Conservation (phyloP, 1,139 yeast genomes). For the Pichia cactophila region DNA sequence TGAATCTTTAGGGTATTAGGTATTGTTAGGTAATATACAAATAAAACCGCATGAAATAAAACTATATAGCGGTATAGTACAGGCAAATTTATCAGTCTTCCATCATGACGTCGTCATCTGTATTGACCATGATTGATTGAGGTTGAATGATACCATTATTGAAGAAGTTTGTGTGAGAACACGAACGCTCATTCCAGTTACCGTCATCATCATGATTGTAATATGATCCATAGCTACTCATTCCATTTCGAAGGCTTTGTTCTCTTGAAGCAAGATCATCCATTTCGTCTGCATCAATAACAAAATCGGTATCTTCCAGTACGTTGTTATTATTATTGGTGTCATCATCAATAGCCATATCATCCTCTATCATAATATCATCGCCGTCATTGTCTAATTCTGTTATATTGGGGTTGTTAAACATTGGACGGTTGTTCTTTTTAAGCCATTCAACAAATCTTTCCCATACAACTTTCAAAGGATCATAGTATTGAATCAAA, state of each 20-base stretch:
- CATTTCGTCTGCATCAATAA: background rate
- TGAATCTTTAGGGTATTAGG: background rate
- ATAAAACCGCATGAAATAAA: background rate
- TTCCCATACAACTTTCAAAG: slow-evolving; percentile 14
- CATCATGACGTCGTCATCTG: slow-evolving; percentile 12
- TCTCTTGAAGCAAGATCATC: slow-evolving; percentile 1
- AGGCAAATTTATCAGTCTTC: slow-evolving; percentile 3
- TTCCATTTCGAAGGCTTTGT: slow-evolving; percentile 10
- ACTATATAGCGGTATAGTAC: background rate
- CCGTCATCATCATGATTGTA: slow-evolving; percentile 11
- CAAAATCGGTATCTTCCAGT: background rate
- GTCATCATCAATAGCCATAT: background rate
- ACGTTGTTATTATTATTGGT: background rate
- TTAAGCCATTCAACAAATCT: slow-evolving; percentile 13
- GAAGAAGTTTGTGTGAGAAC: no score
- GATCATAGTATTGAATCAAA: slow-evolving; percentile 16
- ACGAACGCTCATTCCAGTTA: background rate
- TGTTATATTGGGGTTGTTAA: slow-evolving; percentile 1
- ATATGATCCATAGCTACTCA: slow-evolving; percentile 16
- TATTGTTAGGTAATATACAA: background rate
- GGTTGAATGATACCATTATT: background rate
- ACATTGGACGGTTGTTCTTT: background rate
- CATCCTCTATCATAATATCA: slow-evolving; percentile 10
- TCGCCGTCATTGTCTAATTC: slow-evolving; percentile 12
- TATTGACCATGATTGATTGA: slow-evolving; percentile 4